phyloP scores from a whole-genome alignment of 2,329 filamentous ascomycete species.

The Rhexocercosporidium sp. region DNA sequence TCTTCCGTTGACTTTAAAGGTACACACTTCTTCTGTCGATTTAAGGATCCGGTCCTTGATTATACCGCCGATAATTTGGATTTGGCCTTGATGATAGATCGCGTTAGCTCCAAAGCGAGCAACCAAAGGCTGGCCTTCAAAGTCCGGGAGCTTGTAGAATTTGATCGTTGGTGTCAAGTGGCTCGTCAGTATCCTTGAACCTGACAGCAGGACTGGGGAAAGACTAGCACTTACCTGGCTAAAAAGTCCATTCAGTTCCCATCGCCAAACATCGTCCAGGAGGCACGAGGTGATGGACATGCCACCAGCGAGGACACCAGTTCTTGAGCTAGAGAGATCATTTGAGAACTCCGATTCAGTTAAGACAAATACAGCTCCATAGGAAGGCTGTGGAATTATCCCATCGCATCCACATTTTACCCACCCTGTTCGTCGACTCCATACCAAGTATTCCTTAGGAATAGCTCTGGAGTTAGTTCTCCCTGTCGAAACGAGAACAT shows the following conservation, averaged over 20 bases:
- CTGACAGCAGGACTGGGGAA: neutral
- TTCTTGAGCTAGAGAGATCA: slow-evolving; percentile 41
- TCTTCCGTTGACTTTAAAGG: slow-evolving; percentile 15
- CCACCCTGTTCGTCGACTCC: slow-evolving; percentile 41
- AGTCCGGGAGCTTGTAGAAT: neutral
- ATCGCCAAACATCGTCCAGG: slow-evolving; percentile 66
- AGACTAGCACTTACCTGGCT: slow-evolving; percentile 26
- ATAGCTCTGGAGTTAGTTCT: slow-evolving; percentile 37
- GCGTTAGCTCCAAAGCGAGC: slow-evolving; percentile 51
- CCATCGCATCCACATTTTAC: slow-evolving; percentile 29
- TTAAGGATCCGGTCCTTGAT: slow-evolving; percentile 48
- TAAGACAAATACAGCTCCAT: slow-evolving; percentile 33
- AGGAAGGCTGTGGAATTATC: slow-evolving; percentile 24
- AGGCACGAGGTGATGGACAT: slow-evolving; percentile 69
- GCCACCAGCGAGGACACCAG: slow-evolving; percentile 75
- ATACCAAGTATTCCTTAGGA: slow-evolving; percentile 35
- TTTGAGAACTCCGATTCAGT: slow-evolving; percentile 28
- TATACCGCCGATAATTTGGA: slow-evolving; percentile 52
- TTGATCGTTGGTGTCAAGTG: neutral
- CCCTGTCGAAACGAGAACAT: slow-evolving; percentile 47
- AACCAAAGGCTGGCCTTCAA: slow-evolving; percentile 19
- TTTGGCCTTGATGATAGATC: slow-evolving; percentile 38
- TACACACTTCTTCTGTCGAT: slow-evolving; percentile 56
- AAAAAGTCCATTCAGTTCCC: slow-evolving; percentile 55
- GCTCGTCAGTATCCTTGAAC: neutral